Base-by-base conservation (phyloP, 2,329 filamentous ascomycete species). In the Graphilbum fragrans region DNA sequence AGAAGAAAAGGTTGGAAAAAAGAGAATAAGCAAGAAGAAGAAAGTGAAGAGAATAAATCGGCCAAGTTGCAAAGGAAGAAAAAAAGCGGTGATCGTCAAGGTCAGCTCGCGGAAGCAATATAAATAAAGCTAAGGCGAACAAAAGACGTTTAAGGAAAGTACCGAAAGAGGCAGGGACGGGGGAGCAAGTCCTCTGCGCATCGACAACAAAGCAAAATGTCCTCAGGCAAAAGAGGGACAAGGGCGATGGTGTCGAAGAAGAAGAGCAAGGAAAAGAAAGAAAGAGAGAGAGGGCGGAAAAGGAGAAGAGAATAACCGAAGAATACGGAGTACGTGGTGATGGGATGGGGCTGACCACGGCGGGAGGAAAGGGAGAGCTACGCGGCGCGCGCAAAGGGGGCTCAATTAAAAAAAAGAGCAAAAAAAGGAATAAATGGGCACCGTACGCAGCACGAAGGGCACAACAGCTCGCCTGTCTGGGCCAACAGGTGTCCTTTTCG, bases 401-500 rank as follows among this genome's bases (percentile, higher is more conserved):
- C 27, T 20, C 25, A 40, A 35, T 18, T 19, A 21, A 34, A 27
- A 25, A 6, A 22, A 18, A 16, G 6, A 5, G 12, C 7, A 27
- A 27, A 27, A 27, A 27, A 27, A 27, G 23, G 7, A n/a, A n/a
- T n/a, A n/a, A n/a, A n/a, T n/a, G n/a, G n/a, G n/a, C n/a, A n/a
- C n/a, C n/a, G n/a, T n/a, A n/a, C n/a, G n/a, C n/a, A n/a, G 7
- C 23, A 27, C 7, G 23, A 12, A 27, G 7, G 12, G 23, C 7
- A 12, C 23, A 12, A 27, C 23, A 27, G 7, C 7, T 27, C 23
- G 23, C 23, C 23, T 12, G 23, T 32, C n/a, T 37, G 34, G 38
- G 32, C 38, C 32, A 40, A 40, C 33, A 39, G 22, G 38, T 40
- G 38, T 22, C 35, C 19, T 37, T 22, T 25, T 37, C 35, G 19